These are phyloP conservation scores for Zygosaccharomyces lentus DNA, from an alignment of 805 yeast genomes.

Conservation along the genomic window DNA sequence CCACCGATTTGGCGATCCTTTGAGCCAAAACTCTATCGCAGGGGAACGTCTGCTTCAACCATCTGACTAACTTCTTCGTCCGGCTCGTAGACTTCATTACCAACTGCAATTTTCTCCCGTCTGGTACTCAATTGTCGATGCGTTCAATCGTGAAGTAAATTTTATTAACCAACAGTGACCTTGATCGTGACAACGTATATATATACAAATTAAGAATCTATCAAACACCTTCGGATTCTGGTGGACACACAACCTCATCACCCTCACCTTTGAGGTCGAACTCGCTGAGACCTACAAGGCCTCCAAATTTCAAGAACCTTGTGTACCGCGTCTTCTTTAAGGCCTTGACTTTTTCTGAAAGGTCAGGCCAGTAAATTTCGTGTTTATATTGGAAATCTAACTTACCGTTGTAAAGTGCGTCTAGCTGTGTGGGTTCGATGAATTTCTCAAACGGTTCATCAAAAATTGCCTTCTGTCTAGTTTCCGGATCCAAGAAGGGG, in stretches of 20 bases:
- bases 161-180: background rate
- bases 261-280: constrained; percentile 43
- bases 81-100: background rate
- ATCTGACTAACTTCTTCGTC: constrained; percentile 4
- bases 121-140: constrained; percentile 1
- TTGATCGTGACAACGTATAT: constrained; percentile 1
- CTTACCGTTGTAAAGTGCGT: constrained; percentile 44
- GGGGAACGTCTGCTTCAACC: constrained; percentile 27
- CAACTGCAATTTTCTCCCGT: background rate
- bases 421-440: constrained; percentile 51
- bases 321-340: constrained; percentile 39
- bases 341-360: constrained; percentile 41
- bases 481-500: constrained; percentile 56
- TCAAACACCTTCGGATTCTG: background rate
- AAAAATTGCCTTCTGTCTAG: constrained; percentile 52
- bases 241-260: constrained; percentile 15
- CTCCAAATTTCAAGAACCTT: constrained; percentile 40
- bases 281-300: constrained; percentile 51
- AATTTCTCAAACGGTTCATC: constrained; percentile 55
- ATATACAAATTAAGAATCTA: background rate
- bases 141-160: background rate
- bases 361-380: constrained; percentile 49
- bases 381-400: constrained; percentile 50
- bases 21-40: constrained; percentile 34
- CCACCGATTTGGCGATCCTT: constrained; percentile 38